Evolutionary conservation across 1,284 basidiomycete species (phyloP), one percentile per base, ranked within the genome.

Genomic region (Lignosus rhinocerotis): DNA sequence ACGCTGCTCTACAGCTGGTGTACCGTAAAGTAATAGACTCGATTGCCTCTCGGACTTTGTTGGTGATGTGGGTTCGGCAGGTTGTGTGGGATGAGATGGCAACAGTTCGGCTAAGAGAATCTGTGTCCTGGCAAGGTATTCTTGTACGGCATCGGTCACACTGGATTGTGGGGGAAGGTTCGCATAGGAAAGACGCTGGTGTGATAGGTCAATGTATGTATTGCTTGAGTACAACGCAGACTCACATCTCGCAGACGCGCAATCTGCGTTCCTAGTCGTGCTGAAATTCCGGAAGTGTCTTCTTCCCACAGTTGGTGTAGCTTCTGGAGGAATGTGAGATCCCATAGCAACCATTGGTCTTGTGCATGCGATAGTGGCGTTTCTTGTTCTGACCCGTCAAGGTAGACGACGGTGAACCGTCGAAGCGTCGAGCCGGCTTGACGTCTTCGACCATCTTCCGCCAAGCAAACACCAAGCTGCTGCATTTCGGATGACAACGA

Each of bases 401-500:
- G 61, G 38, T 76, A 73, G 45, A 67, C 70, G 1, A 56, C 67
- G 10, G 81, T 69, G 64, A 86, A 80, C 19, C 72, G 66, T 21
- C 73, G 72, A 25, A 86, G 68, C 6, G 77, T 76, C 34, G 70
- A 67, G 44, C 76, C 70, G 32, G 78, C 69, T 44, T 80, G 68
- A 50, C 61, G 56, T 44, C 65, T 60, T 53, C 75, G 75, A 62
- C 70, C 73, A 30, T 64, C 58, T 34, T 71, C 69, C 50, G 78
- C 72, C 55, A 75, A 72, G 47, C 75, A 71, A 51, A 79, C 68
- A 1, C 84, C 82, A 14, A 90, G 68, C 19, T 80, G 77, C 59
- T 84, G 81, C 52, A 87, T 70, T 4, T 79, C 79, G 11, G 75
- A 76, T 36, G 81, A 82, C n/a, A 91, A 70, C 1, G 75, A 72